Percentiles rank a stretch among this genome's conserved stretches.
Conservation (phyloP, 495 filamentous ascomycete species). For the Xylaria castorea region DNA sequence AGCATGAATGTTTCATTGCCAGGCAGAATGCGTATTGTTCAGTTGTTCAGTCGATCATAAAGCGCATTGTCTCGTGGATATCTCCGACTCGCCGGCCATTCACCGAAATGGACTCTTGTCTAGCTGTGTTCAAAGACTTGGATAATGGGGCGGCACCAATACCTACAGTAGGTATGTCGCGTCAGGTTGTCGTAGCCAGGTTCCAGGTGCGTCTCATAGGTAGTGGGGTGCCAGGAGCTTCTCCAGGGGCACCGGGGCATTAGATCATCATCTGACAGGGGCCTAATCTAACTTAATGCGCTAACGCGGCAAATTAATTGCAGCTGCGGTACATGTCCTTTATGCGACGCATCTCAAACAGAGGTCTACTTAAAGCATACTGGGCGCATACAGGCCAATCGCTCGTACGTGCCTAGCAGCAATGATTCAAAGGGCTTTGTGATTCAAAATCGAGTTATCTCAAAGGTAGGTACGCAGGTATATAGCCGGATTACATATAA, state of each 20-base stretch:
- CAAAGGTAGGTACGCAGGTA: background rate
- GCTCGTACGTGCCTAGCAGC: background rate
- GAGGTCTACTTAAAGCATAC: background rate
- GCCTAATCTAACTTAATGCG: slow-evolving; percentile 5
- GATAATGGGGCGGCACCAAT: no score
- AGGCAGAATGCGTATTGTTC: slow-evolving; percentile 27
- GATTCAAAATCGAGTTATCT: background rate
- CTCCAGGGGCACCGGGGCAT: background rate
- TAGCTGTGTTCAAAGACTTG: slow-evolving; percentile 4
- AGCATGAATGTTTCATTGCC: slow-evolving; percentile 22
- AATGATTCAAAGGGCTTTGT: background rate
- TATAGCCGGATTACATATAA: background rate
- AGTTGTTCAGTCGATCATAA: slow-evolving; percentile 29
- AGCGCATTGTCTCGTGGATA: slow-evolving; percentile 24
- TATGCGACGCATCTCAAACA: background rate
- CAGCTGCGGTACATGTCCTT: background rate
- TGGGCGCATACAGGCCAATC: background rate
- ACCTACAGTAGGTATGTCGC: background rate
- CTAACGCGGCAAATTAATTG: slow-evolving; percentile 21
- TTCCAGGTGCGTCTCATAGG: background rate
- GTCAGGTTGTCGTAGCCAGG: slow-evolving; percentile 13
- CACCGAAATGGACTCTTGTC: background rate
- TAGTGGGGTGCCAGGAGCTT: background rate
- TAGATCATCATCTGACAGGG: slow-evolving; percentile 14
- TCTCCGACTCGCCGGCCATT: slow-evolving; percentile 9